A percentile compares a stretch with the other conserved stretches of the same genome.
phyloP scores from a whole-genome alignment of 2,329 filamentous ascomycete species.

The Metarhizium album region DNA sequence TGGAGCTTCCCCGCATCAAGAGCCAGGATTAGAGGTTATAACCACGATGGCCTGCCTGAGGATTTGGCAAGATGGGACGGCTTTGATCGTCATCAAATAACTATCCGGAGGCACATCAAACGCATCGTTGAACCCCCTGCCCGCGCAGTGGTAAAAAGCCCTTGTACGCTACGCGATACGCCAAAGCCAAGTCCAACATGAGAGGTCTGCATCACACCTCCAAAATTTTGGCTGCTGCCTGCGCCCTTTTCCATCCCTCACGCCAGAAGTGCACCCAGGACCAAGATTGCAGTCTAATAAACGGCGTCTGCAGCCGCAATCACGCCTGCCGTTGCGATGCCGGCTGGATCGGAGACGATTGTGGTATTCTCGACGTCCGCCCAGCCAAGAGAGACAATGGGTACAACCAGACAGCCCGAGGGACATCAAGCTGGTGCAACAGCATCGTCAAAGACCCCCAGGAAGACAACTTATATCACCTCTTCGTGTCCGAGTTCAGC shows the following conservation, averaged over 20 bases:
- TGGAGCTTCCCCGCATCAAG: not conserved
- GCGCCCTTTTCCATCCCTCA: not conserved
- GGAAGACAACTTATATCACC: slow-evolving; percentile 25
- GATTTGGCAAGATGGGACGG: not conserved
- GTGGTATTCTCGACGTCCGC: slow-evolving; percentile 32
- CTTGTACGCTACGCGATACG: not conserved
- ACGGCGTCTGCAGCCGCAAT: slow-evolving; percentile 13
- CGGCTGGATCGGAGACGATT: slow-evolving; percentile 33
- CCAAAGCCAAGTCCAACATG: not conserved
- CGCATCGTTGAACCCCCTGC: not conserved
- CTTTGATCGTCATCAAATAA: not conserved
- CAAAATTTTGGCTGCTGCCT: not conserved
- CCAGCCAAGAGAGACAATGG: slow-evolving; percentile 28
- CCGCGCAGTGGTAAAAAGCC: not conserved
- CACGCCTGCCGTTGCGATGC: slow-evolving; percentile 22
- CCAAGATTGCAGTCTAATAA: slow-evolving; percentile 21
- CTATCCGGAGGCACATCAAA: not conserved
- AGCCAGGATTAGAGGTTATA: not conserved
- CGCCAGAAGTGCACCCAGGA: not conserved
- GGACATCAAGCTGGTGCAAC: slow-evolving; percentile 37
- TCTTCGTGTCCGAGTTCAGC: slow-evolving; percentile 32
- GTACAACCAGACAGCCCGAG: slow-evolving; percentile 32
- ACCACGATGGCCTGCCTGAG: not conserved
- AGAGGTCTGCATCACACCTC: not conserved
- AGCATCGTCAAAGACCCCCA: slow-evolving; percentile 32